Base-by-base conservation (phyloP, 2,329 filamentous ascomycete genomes). In the Atkinsonella hypoxylon region DNA sequence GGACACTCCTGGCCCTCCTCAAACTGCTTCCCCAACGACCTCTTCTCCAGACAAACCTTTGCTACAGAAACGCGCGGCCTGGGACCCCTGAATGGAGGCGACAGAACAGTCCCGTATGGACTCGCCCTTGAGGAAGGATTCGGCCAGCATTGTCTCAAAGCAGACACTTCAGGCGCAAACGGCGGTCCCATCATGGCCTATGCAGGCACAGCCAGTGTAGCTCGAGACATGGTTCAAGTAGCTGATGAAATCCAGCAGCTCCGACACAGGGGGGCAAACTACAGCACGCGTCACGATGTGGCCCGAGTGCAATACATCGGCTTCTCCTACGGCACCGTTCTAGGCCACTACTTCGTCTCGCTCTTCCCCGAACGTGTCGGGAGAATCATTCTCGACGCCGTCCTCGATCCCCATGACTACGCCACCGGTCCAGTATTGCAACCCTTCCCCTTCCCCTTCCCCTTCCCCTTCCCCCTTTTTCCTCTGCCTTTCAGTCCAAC, bases 261-360 rank as follows among this genome's bases (percentile, higher is more conserved):
- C 11, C 47, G 42, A 2, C 13, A 17, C n/a, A 44, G 39, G 9
- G 22, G 15, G 15, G 38, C 43, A 43, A 38, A 41, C 30, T 47
- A 43, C 20, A 30, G 32, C 20, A 49, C 46, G 26, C 20, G 26
- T 3, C 38, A 39, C 4, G 20, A 47, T 10, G 43, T 34, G n/a
- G 48, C 58, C n/a, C 54, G 60, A 10, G 53, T 74, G 31, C 67
- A 68, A 54, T 76, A 72, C 54, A 71, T 70, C 64, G 71, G 72
- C 0, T 65, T 74, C 47, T 72, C 68, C n/a, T 75, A 76, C 10
- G 57, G 59, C 10, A 61, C 57, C 5, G 13, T 57, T 1, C 46
- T 62, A 1, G 60, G 59, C 0, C 58, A 59, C 42, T 57, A 53
- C 0, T 58, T 61, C 31, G 53, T 55, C 0, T 61, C 59, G 3